Percentiles rank a stretch among this genome's conserved stretches.
These are phyloP conservation scores for Sesbania bispinosa DNA, from an alignment of 306 rosid species.

Conservation along the genomic window DNA sequence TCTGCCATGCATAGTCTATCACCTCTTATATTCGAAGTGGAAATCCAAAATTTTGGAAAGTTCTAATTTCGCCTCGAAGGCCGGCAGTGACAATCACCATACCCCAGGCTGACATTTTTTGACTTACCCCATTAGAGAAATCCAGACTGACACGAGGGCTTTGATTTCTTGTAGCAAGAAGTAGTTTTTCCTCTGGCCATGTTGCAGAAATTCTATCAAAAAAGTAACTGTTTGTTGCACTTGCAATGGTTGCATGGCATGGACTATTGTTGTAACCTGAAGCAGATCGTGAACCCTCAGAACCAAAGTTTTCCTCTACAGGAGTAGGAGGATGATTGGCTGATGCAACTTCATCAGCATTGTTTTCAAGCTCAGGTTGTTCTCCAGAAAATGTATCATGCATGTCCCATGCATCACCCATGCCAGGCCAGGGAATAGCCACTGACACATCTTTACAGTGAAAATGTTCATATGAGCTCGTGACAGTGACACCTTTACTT, in stretches of 20 bases:
- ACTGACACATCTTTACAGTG: slow-evolving; percentile 90
- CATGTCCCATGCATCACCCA: slow-evolving; percentile 65
- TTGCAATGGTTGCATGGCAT: slow-evolving; percentile 73
- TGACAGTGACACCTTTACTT: slow-evolving; percentile 66
- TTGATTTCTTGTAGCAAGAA: slow-evolving; percentile 50
- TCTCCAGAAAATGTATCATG: slow-evolving; percentile 41
- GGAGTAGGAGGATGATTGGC: slow-evolving; percentile 97
- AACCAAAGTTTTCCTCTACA: slow-evolving; percentile 60
- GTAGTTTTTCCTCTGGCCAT: slow-evolving; percentile 91
- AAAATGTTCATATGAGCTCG: slow-evolving; percentile 80
- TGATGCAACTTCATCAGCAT: slow-evolving; percentile 51
- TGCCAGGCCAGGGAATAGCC: slow-evolving; percentile 95
- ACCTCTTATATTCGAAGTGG: slow-evolving; percentile 67
- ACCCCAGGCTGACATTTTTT: slow-evolving; percentile 84
- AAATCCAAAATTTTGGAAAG: slow-evolving; percentile 92
- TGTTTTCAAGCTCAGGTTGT: slow-evolving; percentile 51
- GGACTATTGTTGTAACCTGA: slow-evolving; percentile 64
- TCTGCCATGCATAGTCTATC: slow-evolving; percentile 27
- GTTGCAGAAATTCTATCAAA: slow-evolving; percentile 92
- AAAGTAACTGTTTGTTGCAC: slow-evolving; percentile 82
- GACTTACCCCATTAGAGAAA: slow-evolving; percentile 46
- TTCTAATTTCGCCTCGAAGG: slow-evolving; percentile 84
- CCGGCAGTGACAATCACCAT: slow-evolving; percentile 97
- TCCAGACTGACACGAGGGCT: slow-evolving; percentile 83
- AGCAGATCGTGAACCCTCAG: slow-evolving; percentile 48